Percentiles rank a stretch among this genome's conserved stretches.
Evolutionary conservation across 495 filamentous ascomycete species (phyloP).

Genomic region (Jackrogersella minutella): DNA sequence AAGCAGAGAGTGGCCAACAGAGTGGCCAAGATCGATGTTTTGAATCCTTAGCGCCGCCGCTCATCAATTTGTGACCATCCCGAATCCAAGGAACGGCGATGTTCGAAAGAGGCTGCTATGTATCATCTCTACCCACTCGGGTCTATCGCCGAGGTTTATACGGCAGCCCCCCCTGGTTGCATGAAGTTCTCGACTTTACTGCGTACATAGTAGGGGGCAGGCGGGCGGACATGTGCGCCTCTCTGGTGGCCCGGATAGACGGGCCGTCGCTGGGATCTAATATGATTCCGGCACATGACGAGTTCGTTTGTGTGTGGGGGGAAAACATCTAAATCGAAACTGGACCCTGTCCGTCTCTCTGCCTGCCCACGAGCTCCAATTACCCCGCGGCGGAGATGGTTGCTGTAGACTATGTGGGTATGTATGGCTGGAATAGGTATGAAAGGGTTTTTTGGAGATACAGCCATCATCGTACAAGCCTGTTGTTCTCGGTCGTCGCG

Average conservation of each 20-base stretch:
- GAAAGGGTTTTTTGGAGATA: conserved; percentile 39
- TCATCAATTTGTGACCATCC: conserved; percentile 40
- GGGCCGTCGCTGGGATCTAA: conserved; percentile 46
- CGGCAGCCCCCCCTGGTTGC: conserved; percentile 21
- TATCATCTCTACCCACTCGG: conserved; percentile 35
- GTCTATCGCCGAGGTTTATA: conserved; percentile 38
- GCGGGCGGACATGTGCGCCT: conserved; percentile 9
- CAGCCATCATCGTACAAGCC: conserved; percentile 41
- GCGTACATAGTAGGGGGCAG: not conserved
- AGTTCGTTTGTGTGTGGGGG: conserved; percentile 31
- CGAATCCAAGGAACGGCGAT: conserved; percentile 39
- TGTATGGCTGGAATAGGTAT: conserved; percentile 27
- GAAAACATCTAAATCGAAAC: conserved; percentile 29
- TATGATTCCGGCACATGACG: conserved; percentile 43
- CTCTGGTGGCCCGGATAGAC: conserved; percentile 40
- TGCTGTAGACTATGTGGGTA: conserved; percentile 40
- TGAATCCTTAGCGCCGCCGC: conserved; percentile 29
- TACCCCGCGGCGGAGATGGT: conserved; percentile 49
- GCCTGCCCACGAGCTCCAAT: conserved; percentile 36
- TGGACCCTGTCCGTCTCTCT: conserved; percentile 27
- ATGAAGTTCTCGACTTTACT: conserved; percentile 6
- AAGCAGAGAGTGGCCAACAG: not conserved
- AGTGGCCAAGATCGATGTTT: conserved; percentile 36
- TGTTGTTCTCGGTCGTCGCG: conserved; percentile 57
- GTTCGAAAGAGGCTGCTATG: conserved; percentile 31